Evolutionary conservation across 257 asterid species (phyloP).

Genomic region (Solanum paucissectum): DNA sequence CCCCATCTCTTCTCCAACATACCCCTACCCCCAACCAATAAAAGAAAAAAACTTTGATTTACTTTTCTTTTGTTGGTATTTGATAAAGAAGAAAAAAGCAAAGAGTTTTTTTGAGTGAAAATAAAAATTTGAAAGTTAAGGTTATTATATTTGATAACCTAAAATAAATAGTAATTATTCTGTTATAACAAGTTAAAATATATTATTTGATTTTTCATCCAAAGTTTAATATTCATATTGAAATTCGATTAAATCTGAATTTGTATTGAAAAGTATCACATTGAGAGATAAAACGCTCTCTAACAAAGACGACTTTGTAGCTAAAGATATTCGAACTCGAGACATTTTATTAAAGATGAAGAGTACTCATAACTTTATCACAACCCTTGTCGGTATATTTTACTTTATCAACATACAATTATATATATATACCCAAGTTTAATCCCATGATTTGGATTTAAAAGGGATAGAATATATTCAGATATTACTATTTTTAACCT

Average conservation of each 20-base stretch:
- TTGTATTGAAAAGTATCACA: background rate
- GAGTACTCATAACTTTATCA: background rate
- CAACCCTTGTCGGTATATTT: too few species aligned
- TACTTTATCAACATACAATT: too few species aligned
- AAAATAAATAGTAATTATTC: background rate
- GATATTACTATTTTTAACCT: background rate
- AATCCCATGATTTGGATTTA: background rate
- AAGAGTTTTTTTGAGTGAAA: background rate
- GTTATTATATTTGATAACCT: too few species aligned
- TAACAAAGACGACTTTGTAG: too few species aligned
- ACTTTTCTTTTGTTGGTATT: constrained; percentile 10
- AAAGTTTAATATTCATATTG: too few species aligned
- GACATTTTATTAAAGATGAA: background rate
- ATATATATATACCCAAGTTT: background rate
- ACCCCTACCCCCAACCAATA: fast-evolving
- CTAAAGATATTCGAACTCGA: too few species aligned
- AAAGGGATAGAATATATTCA: too few species aligned
- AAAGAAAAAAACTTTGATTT: background rate
- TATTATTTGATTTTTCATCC: background rate
- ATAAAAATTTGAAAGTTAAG: background rate
- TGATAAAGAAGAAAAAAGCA: constrained; percentile 8
- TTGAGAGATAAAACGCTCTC: fast-evolving
- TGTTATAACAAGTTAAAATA: background rate
- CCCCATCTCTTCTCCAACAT: background rate
- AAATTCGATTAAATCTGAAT: too few species aligned